Evolutionary conservation across 495 filamentous ascomycete species (phyloP), one percentile per base, ranked within the genome.

Genomic region (Cairneyella variabilis): DNA sequence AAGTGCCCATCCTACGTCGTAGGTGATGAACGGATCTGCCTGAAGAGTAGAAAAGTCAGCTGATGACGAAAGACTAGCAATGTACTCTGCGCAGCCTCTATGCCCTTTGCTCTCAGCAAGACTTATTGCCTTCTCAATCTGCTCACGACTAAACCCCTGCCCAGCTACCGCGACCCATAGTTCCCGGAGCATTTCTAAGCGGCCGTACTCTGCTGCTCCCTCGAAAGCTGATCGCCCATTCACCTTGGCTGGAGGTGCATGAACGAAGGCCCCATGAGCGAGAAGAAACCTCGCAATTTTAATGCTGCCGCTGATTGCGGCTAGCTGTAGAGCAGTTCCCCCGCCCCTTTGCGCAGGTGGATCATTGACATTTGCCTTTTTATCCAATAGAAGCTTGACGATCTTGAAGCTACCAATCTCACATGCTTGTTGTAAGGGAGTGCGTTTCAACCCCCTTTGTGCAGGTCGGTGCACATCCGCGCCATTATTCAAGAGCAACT

Each of bases 201-300:
- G 65, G 10, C 72, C 71, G 36, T 71, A 51, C 53, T 74, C 70
- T n/a, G 72, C 71, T 18, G 73, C 69, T 17, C 66, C 71, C 53
- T 69, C 62, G 2, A 76, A 54, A 2, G 72, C 64, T 10, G 71
- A 74, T 27, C 71, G 40, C 0, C 72, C 73, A 8, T 57, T 0
- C 0, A 38, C 25, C 14, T 28, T 23, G 32, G 64, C 51, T 38
- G 60, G 32, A 0, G 51, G 45, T 20, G 67, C 69, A 48, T 72
- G 63, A 38, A 67, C 45, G 30, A 66, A 36, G 1, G 61, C 67
- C 0, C 54, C 60, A 3, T 21, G n/a, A 18, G 60, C 48, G 21
- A 71, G 46, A 6, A 72, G 53, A 16, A 5, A 53, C 27, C 38
- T 54, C 0, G 58, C 61, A 30, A 64, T 54, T 16, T 51, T 25